Base-by-base conservation (phyloP, 164 flowering plant species). In the Warburgia ugandensis region DNA sequence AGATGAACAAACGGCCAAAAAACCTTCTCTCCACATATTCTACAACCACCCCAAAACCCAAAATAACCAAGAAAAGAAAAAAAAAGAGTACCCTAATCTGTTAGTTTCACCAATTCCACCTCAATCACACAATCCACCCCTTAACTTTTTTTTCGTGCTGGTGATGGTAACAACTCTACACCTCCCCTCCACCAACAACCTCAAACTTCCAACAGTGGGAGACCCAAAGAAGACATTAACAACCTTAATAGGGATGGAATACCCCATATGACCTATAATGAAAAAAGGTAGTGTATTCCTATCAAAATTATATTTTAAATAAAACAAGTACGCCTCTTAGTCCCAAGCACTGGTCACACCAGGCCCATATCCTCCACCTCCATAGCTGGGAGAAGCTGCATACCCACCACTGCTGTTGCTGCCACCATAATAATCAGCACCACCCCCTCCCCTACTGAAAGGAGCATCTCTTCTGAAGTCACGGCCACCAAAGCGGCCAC, bases 401-500 rank as follows among this genome's bases (percentile, higher is more conserved):
- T 71, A 67, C 7, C 56, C 70, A 21, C 74, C 68, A 32, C 67
- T 56, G 16, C 59, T 50, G 42, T 55, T 60, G 14, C 74, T 58
- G n/a, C 72, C 74, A 42, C 74, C 63, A 46, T 69, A 73, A 56
- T 68, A 66, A 56, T 74, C 81, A 4, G 61, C 50, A 25, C 61
- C 64, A 29, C 53, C 48, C 0, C 60, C 60, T 26, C 73, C 72
- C 48, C 81, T 55, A 27, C 23, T 72, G 42, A 52, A 66, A 9
- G 79, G 58, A 39, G 52, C 37, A 10, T 81, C 88, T 58, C 74
- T 72, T 8, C 84, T 58, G 40, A 70, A 81, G 58, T 81, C 84
- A 36, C 88, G 84, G 4, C 82, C 82, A 29, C 87, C 87, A 68
- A 81, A 81, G n/a, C 84, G 69, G 5, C 77, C 79, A 11, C 80